phyloP scores from a whole-genome alignment of 768 basidiomycete species.

The Boletus speciosus region DNA sequence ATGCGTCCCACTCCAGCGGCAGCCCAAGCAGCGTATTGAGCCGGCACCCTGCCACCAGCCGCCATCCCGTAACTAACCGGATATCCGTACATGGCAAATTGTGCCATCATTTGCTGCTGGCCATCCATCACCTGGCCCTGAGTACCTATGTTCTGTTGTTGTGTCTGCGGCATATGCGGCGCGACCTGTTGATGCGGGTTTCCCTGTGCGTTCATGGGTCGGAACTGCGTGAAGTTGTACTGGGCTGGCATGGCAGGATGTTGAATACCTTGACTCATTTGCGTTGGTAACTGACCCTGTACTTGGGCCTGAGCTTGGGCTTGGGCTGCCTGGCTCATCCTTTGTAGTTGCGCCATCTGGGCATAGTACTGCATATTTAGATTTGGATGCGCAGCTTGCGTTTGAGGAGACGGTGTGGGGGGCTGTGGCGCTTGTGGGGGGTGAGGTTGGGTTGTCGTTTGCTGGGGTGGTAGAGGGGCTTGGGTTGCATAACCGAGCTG shows the following conservation, averaged over 20 bases:
- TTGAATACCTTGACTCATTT: conserved; percentile 24
- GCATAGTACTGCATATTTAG: conserved; percentile 18
- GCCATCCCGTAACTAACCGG: conserved; percentile 21
- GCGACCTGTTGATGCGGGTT: conserved; percentile 26
- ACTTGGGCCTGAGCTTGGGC: conserved; percentile 21
- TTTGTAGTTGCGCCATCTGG: conserved; percentile 19
- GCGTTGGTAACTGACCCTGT: conserved; percentile 24
- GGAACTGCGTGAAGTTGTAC: conserved; percentile 36
- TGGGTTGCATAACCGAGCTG: conserved; percentile 24
- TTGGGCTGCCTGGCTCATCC: conserved; percentile 22
- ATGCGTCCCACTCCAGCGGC: conserved; percentile 17
- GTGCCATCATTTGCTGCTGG: conserved; percentile 32
- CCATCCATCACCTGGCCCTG: conserved; percentile 23
- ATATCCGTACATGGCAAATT: conserved; percentile 28
- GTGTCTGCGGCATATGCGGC: conserved; percentile 25
- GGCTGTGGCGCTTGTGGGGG: conserved; percentile 26
- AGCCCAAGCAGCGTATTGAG: conserved; percentile 27
- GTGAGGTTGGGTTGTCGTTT: conserved; percentile 19
- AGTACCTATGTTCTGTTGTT: conserved; percentile 27
- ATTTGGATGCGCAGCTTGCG: conserved; percentile 17
- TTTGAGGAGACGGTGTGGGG: conserved; percentile 14
- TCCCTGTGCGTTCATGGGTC: conserved; percentile 29
- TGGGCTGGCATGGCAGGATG: conserved; percentile 26
- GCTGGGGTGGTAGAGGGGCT: conserved; percentile 19
- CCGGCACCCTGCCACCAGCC: conserved; percentile 12